These are phyloP conservation scores for Saccharomycopsis guyanensis DNA, from an alignment of 805 yeast species.

Conservation along the genomic window DNA sequence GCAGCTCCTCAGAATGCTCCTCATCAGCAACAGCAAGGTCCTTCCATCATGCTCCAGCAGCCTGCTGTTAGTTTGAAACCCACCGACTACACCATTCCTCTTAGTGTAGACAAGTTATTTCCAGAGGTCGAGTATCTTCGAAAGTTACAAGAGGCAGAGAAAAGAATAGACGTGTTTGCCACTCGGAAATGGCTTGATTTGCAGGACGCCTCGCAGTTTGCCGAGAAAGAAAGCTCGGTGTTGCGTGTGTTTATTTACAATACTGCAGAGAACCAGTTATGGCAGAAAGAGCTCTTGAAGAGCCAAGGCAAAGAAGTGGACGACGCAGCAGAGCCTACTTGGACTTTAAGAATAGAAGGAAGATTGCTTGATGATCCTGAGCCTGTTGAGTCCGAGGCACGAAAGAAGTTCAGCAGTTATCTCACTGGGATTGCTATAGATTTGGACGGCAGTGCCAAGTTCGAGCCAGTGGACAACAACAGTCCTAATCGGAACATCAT, in stretches of 20 bases:
- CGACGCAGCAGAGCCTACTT: conserved; percentile 39
- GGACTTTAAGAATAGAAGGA: conserved; percentile 91
- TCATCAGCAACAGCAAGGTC: background rate
- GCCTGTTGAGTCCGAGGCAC: conserved; percentile 38
- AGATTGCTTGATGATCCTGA: conserved; percentile 50
- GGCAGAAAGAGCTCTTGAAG: conserved; percentile 45
- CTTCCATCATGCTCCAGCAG: conserved; percentile 23
- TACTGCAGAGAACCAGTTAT: conserved; percentile 78
- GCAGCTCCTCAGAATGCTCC: conserved; percentile 23
- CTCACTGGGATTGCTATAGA: conserved; percentile 83
- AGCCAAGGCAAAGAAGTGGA: conserved; percentile 23
- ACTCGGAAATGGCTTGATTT: conserved; percentile 80
- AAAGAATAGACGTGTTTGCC: conserved; percentile 68
- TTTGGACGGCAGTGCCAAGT: conserved; percentile 31
- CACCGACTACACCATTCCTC: conserved; percentile 46
- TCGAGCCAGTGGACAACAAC: conserved; percentile 23
- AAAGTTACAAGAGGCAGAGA: conserved; percentile 72
- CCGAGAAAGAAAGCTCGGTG: conserved; percentile 42
- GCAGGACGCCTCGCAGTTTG: conserved; percentile 54
- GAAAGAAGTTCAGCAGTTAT: conserved; percentile 68
- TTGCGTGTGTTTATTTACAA: conserved; percentile 79
- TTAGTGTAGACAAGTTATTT: conserved; percentile 36
- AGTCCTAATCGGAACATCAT: conserved; percentile 35
- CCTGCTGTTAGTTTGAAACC: conserved; percentile 32
- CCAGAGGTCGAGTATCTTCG: conserved; percentile 72